Evolutionary conservation across 108 stramenopile genomes (phyloP).

Genomic region (Halocafeteria seosinensis): DNA sequence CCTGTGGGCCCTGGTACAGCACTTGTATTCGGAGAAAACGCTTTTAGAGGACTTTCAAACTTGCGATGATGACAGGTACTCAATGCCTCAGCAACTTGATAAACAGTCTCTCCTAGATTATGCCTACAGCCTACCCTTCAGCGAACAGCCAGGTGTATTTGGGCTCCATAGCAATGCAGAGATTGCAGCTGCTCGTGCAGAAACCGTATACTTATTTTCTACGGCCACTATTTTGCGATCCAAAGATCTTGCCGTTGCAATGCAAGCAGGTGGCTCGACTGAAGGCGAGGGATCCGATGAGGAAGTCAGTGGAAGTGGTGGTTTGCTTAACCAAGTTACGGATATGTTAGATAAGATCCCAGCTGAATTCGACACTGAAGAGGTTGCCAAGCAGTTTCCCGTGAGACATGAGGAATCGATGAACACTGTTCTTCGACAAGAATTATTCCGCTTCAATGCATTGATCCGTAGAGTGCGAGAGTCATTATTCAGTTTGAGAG

Average conservation of each 20-base stretch:
- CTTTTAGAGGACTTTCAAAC: slow-evolving; percentile 34
- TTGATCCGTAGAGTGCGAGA: slow-evolving; percentile 21
- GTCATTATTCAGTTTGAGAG: slow-evolving; percentile 24
- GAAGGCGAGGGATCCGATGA: not conserved
- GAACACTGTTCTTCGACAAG: slow-evolving; percentile 45
- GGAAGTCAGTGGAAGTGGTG: slow-evolving; percentile 13
- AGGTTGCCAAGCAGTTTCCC: slow-evolving; percentile 27
- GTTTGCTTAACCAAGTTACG: not conserved
- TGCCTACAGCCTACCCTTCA: slow-evolving; percentile 27
- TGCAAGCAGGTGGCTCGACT: not conserved
- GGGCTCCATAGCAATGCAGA: slow-evolving; percentile 37
- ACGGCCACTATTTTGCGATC: slow-evolving; percentile 12
- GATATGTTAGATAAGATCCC: slow-evolving; percentile 3
- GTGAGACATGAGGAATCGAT: slow-evolving; percentile 41
- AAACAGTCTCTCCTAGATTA: slow-evolving; percentile 15
- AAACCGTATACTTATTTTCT: no score
- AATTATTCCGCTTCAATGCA: slow-evolving; percentile 40
- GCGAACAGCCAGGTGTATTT: slow-evolving; percentile 37
- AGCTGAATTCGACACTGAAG: slow-evolving; percentile 4
- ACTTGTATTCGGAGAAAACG: slow-evolving; percentile 21
- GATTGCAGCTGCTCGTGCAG: slow-evolving; percentile 23
- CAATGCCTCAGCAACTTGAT: slow-evolving; percentile 20
- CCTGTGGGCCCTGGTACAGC: slow-evolving; percentile 26
- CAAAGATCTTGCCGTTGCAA: not conserved
- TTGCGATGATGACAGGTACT: slow-evolving; percentile 32